Conservation (phyloP, 148 eudicot genomes). For the Rheum nobile region DNA sequence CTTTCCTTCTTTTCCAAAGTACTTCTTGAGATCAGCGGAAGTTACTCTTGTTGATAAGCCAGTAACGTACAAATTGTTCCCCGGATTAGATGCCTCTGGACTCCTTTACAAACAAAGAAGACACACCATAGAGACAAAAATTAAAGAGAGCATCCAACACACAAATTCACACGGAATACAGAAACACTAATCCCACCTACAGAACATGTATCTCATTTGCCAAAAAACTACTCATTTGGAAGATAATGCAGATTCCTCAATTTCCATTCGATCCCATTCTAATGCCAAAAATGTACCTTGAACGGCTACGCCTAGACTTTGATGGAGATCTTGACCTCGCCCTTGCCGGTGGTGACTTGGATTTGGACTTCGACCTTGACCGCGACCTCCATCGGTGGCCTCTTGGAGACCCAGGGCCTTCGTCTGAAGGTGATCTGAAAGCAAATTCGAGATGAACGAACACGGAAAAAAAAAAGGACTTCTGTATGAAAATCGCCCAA, state of each 20-base stretch:
- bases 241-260: constrained; percentile 1
- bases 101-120: constrained; percentile 31
- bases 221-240: neutral
- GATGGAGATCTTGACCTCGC: constrained; percentile 24
- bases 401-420: constrained; percentile 25
- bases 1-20: constrained; percentile 58
- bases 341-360: constrained; percentile 10
- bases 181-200: neutral
- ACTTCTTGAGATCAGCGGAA: constrained; percentile 46
- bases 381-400: constrained; percentile 25
- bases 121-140: neutral
- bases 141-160: neutral
- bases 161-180: neutral
- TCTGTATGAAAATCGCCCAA: neutral
- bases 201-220: neutral
- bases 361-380: constrained; percentile 17
- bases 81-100: constrained; percentile 43
- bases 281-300: constrained; percentile 27
- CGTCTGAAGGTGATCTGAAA: constrained; percentile 40
- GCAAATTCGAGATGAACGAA: neutral
- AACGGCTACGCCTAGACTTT: constrained; percentile 38
- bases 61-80: constrained; percentile 66
- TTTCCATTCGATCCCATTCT: neutral
- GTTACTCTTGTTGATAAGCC: constrained; percentile 62
- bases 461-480: neutral